These are phyloP conservation scores for Ogataea minuta DNA, from an alignment of 805 yeast species.

Conservation along the genomic window DNA sequence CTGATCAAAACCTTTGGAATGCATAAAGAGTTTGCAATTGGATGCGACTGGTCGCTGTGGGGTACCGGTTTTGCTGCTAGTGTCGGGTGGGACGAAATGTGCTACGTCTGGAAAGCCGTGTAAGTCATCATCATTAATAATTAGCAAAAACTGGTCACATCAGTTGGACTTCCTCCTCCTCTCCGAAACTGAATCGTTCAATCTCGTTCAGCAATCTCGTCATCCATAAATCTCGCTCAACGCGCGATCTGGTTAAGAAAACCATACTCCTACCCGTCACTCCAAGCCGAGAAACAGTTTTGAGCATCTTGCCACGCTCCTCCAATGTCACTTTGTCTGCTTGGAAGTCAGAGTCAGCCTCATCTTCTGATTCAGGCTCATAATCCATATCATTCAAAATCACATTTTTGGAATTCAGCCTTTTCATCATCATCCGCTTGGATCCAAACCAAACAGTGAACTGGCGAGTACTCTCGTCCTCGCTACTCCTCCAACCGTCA, in stretches of 20 bases:
- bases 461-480: constrained; percentile 70
- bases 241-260: constrained; percentile 77
- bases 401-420: constrained; percentile 10
- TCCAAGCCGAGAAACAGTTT: constrained; percentile 54
- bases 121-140: constrained; percentile 3
- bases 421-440: constrained; percentile 45
- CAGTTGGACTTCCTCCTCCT: constrained; percentile 22
- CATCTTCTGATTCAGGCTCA: constrained; percentile 10
- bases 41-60: constrained; percentile 95
- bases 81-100: constrained; percentile 96
- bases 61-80: constrained; percentile 95
- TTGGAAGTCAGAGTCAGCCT: constrained; percentile 1
- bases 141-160: constrained; percentile 11
- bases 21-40: constrained; percentile 89
- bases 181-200: constrained; percentile 37
- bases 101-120: constrained; percentile 80
- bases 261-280: constrained; percentile 66
- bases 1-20: constrained; percentile 55
- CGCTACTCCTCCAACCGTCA: constrained; percentile 84
- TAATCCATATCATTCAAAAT: constrained; percentile 7
- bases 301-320: constrained; percentile 34
- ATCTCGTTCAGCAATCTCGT: constrained; percentile 42
- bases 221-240: constrained; percentile 86
- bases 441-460: constrained; percentile 84
- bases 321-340: constrained; percentile 8